Conservation (phyloP, 2,329 filamentous ascomycete genomes). For the Ophiosphaerella herpotricha region DNA sequence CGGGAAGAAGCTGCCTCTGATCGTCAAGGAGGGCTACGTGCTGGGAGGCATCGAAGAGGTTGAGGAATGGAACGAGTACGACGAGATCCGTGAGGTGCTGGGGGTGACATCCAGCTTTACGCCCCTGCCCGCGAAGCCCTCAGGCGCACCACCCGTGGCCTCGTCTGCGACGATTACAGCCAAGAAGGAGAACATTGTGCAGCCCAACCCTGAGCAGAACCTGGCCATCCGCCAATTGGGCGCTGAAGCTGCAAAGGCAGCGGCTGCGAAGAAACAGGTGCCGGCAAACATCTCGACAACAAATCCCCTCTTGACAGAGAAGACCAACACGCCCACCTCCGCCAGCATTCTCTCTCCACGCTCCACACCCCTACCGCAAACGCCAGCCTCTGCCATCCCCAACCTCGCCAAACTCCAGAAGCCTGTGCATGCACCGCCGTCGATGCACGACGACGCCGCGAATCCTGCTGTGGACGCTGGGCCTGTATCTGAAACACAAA, state of each 20-base stretch:
- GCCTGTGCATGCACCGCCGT: constrained; percentile 26
- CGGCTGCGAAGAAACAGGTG: constrained; percentile 40
- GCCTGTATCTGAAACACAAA: constrained; percentile 19
- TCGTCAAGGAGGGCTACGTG: constrained; percentile 86
- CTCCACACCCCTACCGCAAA: constrained; percentile 32
- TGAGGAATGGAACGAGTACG: constrained; percentile 99
- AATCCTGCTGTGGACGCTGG: constrained; percentile 29
- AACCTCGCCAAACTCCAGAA: constrained; percentile 24
- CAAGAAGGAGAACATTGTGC: constrained; percentile 32
- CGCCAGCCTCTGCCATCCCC: constrained; percentile 23
- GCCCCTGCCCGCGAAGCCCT: constrained; percentile 38
- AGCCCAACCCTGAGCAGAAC: constrained; percentile 34
- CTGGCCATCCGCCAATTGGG: constrained; percentile 44
- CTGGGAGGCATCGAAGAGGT: constrained; percentile 92
- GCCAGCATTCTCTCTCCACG: constrained; percentile 29
- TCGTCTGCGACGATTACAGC: constrained; percentile 12
- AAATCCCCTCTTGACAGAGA: constrained; percentile 42
- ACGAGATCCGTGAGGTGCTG: constrained; percentile 87
- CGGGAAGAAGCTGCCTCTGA: constrained; percentile 84
- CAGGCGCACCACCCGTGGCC: constrained; percentile 9
- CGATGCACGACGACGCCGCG: constrained; percentile 29
- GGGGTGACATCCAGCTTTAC: constrained; percentile 45
- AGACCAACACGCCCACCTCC: constrained; percentile 32
- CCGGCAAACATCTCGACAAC: constrained; percentile 42
- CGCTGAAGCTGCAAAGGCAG: constrained; percentile 44